Base-by-base conservation (phyloP, 768 basidiomycete genomes). In the Panaeolus cyanescens region DNA sequence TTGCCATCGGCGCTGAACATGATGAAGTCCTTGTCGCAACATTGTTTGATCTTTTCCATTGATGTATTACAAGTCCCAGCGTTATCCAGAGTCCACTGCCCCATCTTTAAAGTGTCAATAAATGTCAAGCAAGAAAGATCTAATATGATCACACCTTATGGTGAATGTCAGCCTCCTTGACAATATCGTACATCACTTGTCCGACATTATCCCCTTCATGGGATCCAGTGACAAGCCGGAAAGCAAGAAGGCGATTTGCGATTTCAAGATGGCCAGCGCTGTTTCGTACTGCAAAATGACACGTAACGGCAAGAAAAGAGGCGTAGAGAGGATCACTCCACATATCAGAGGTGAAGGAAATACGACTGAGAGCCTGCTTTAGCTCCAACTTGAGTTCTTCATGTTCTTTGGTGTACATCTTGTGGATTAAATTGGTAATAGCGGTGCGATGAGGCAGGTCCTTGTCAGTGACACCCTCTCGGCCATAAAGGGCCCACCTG, bases 381-480 rank as follows among this genome's bases (percentile, higher is more conserved):
- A 77, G 40, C 8, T 76, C 68, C 0, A 59, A 54, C 5, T 60
- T 32, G 9, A 74, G 62, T 30, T 63, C 55, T 12, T 63, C 25
- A 36, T 70, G 68, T 22, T 70, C 69, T 1, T 59, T 32, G 3
- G 67, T 28, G 54, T 68, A 75, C 25, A 59, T 60, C 32, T 66
- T 56, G 17, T 74, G 54, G 12, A 80, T 72, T 7, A 71, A 6
- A 4, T 72, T 61, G 0, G 68, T 68, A 0, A 79, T 22, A 25
- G 70, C 67, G 6, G 73, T 74, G 9, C 75, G 68, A 63, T 77
- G 76, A 1, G 78, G 78, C 1, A 80, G 64, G 36, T 78, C 74
- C 0, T 59, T 33, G 13, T 79, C 70, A 0, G 37, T 15, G 1
- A 74, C 54, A 3, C 70, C 58, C 2, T 56, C 45, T 4, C 72